Base-by-base conservation (phyloP, 441 rosid species). In the Bruguiera hainesii region DNA sequence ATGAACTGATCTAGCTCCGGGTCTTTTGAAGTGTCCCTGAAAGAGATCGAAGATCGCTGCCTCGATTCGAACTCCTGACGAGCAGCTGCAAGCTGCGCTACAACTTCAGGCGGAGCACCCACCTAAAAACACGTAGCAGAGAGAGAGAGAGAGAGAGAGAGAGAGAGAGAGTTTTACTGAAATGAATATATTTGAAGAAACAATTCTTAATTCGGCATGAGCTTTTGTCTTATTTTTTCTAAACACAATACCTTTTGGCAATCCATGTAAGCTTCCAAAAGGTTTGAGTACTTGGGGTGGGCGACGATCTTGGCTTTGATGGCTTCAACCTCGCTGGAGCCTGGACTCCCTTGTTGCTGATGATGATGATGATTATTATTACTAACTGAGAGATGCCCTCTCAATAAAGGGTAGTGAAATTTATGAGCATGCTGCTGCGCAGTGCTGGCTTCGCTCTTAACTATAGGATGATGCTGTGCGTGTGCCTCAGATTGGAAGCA, bases 1-100 rank as follows among this genome's bases (percentile, higher is more conserved):
- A 95, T 95, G 78, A 95, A 95, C 80, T 95, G 99, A 80, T 95
- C 99, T 35, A 95, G 77, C 74, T 95, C 98, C 3, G 98, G 98
- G 82, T 95, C 99, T 73, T 89, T 90, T 0, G 84, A 77, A 61
- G 21, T 42, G 25, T 80, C 86, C 66, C 86, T 73, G 0, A 85
- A 67, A 61, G 56, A 56, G 61, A 77, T 60, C 16, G 81, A 79
- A 56, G 74, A 80, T 63, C 88, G 82, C 69, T 86, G 92, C 65
- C 87, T 72, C 4, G 91, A 76, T 73, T 92, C 96, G 6, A 87
- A 89, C 71, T 89, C 97, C 67, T 87, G 95, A 30, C 89, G 75
- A 46, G 85, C 89, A 28, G 88, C 90, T 0, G 82, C 83, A 10
- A 95, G 85, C 77, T 83, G 77, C 29, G 84, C 90, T 57, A 81